Percentiles rank a stretch among this genome's conserved stretches.
phyloP scores from a whole-genome alignment of 2,329 filamentous ascomycete genomes.

The Calonectria henricotiae region DNA sequence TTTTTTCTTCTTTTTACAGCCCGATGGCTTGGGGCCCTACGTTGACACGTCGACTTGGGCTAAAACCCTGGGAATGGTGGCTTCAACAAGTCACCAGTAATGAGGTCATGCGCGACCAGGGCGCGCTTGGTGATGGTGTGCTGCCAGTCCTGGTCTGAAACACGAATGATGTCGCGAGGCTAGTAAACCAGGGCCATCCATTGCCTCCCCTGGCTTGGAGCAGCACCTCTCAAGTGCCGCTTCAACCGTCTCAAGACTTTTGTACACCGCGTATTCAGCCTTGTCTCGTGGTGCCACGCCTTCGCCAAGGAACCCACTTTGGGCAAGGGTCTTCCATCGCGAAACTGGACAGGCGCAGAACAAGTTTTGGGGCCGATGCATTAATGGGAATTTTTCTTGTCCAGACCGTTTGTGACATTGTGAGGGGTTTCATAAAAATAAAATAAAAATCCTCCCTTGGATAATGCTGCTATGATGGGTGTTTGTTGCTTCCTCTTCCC shows the following conservation, averaged over 20 bases:
- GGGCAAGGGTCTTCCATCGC: conserved; percentile 8
- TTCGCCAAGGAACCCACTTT: conserved; percentile 32
- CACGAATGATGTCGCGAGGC: conserved; percentile 46
- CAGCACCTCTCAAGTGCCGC: conserved; percentile 2
- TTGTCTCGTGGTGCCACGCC: conserved; percentile 29
- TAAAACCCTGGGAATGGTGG: conserved; percentile 11
- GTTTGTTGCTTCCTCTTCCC: neutral
- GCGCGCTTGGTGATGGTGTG: conserved; percentile 34
- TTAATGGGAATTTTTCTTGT: neutral
- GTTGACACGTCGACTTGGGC: conserved; percentile 30
- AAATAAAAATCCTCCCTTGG: neutral
- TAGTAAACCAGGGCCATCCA: conserved; percentile 26
- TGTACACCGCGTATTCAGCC: conserved; percentile 22
- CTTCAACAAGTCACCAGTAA: conserved; percentile 34
- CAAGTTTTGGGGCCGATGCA: conserved; percentile 8
- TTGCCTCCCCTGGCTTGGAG: neutral
- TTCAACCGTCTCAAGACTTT: conserved; percentile 25
- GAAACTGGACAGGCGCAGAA: conserved; percentile 11
- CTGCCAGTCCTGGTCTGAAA: conserved; percentile 45
- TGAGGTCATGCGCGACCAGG: conserved; percentile 51
- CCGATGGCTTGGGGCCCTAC: conserved; percentile 27
- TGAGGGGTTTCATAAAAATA: neutral
- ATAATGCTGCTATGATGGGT: neutral
- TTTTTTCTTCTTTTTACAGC: conserved; percentile 31
- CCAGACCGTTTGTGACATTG: neutral